Percentiles rank a stretch among this genome's conserved stretches.
Evolutionary conservation across 2,329 filamentous ascomycete species (phyloP).

Genomic region (Pseudonectria buxi): DNA sequence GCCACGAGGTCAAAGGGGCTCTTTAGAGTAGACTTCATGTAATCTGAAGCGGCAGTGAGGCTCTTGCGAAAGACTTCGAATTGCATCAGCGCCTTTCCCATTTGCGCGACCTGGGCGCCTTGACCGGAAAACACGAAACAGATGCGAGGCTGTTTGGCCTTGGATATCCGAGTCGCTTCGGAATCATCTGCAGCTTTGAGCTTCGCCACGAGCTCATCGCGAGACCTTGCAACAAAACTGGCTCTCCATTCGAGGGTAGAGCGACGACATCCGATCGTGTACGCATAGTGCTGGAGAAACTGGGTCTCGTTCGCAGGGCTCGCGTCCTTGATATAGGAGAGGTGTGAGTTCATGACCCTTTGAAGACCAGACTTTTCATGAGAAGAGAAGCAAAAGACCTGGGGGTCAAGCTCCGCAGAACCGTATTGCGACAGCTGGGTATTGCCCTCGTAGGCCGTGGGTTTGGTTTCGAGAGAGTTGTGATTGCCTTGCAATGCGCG

Average conservation of each 20-base stretch:
- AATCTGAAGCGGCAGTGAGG: constrained; percentile 28
- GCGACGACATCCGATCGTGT: constrained; percentile 39
- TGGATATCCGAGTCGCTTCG: constrained; percentile 17
- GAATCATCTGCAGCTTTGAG: constrained; percentile 15
- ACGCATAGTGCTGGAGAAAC: constrained; percentile 36
- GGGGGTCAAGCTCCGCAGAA: constrained; percentile 19
- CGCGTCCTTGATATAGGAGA: constrained; percentile 22
- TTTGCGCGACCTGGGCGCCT: constrained; percentile 36
- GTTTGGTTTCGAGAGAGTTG: constrained; percentile 20
- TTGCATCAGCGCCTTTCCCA: constrained; percentile 35
- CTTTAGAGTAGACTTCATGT: constrained; percentile 23
- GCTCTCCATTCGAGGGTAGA: constrained; percentile 38
- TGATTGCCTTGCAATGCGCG: constrained; percentile 31
- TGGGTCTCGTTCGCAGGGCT: constrained; percentile 1
- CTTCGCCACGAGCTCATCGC: constrained; percentile 25
- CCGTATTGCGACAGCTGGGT: too few species aligned
- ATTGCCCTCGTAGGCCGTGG: too few species aligned
- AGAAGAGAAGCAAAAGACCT: constrained; percentile 38
- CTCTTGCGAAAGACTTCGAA: constrained; percentile 36
- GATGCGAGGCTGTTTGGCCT: constrained; percentile 23
- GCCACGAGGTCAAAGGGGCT: constrained; percentile 28
- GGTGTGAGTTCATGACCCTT: constrained; percentile 30
- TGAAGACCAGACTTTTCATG: constrained; percentile 35
- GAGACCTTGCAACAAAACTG: constrained; percentile 30
- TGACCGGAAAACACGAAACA: constrained; percentile 40